These are phyloP conservation scores for Phylloporus rhodoxanthus DNA, from an alignment of 768 basidiomycete species.

Conservation along the genomic window DNA sequence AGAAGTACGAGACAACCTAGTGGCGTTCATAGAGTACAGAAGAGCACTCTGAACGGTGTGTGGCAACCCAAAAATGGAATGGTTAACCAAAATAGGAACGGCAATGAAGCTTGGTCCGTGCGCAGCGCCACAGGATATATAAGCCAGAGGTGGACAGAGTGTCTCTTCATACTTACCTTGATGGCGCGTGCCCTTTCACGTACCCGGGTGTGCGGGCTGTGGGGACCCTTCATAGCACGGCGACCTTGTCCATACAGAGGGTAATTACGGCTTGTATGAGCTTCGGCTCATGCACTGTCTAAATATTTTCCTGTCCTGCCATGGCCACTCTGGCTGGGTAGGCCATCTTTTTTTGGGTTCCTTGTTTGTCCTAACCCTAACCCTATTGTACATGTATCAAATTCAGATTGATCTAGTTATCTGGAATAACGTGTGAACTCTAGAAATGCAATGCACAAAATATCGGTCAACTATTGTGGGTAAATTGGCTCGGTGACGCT, in stretches of 20 bases:
- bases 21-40: constrained; percentile 72
- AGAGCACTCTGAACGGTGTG: constrained; percentile 45
- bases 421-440: constrained; percentile 20
- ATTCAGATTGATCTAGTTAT: constrained; percentile 11
- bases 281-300: constrained; percentile 73
- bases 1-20: constrained; percentile 68
- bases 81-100: background rate
- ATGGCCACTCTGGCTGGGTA: constrained; percentile 44
- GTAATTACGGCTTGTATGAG: constrained; percentile 43
- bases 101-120: too few species aligned
- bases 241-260: constrained; percentile 50
- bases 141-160: background rate
- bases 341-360: constrained; percentile 21
- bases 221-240: constrained; percentile 51
- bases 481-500: background rate
- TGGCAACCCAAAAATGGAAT: background rate
- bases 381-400: too few species aligned
- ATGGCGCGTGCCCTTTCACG: constrained; percentile 54
- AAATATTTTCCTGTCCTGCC: constrained; percentile 74
- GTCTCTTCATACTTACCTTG: constrained; percentile 55
- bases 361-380: constrained; percentile 22
- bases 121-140: constrained; percentile 4
- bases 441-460: too few species aligned
- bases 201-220: constrained; percentile 52
- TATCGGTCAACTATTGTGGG: background rate